Base-by-base conservation (phyloP, 805 yeast species). In the Wickerhamomyces silvicola region DNA sequence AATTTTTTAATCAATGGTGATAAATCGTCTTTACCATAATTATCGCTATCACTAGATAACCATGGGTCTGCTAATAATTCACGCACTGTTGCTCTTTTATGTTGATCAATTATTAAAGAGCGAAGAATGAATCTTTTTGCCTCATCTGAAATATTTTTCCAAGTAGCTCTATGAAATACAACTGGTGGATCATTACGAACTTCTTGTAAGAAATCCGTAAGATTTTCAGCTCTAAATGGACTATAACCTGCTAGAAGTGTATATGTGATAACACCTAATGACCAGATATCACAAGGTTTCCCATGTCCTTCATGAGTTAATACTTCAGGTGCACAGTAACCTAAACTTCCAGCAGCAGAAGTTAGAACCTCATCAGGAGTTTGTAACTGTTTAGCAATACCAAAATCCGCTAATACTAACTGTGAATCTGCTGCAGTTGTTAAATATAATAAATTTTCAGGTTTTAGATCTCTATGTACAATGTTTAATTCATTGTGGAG, bases 241-340 rank as follows among this genome's bases (percentile, higher is more conserved):
- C 94, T 81, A 54, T 87, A 86, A 1, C 98, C 98, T 45, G 92
- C 86, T 27, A 90, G 66, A 28, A 88, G 61, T 0, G 97, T 88
- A 57, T 86, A 92, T 0, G 95, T 75, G 27, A 90, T 85, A 7
- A 90, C 94, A 22, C 98, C 98, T 24, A 90, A 54, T 2, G 95
- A 82, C 98, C 98, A 90, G 34, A 90, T 73, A 56, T 90, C 98
- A 60, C 96, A 90, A 1, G 96, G 90, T 49, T 83, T 85, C 24
- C 96, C 95, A 59, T 90, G 97, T 7, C 96, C 97, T 24, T 68
- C 64, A 11, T 82, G 78, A 25, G 77, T 60, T 23, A 90, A 69
- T 7, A 90, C 87, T 52, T 90, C 98, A 1, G 98, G 98, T 0
- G 97, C 97, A 21, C 95, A 96, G 56, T 90, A 90, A 2, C 98